Evolutionary conservation across 2,329 filamentous ascomycete genomes (phyloP).

Genomic region (Cytospora mali): DNA sequence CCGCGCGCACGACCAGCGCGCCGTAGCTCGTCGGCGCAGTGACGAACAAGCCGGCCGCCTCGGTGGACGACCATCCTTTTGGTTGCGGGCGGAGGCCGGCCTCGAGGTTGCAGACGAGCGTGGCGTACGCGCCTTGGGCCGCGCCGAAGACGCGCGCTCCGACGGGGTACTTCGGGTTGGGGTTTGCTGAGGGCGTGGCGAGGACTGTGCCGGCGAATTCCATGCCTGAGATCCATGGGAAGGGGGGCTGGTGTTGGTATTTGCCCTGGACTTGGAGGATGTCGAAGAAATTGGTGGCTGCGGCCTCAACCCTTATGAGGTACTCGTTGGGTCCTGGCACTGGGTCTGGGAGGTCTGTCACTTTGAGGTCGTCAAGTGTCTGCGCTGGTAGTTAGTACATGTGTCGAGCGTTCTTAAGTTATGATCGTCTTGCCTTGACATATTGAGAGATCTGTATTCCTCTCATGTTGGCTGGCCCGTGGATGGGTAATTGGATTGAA

Average conservation of each 20-base stretch:
- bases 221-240: slow-evolving; percentile 84
- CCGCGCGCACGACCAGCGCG: slow-evolving; percentile 76
- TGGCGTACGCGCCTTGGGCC: slow-evolving; percentile 83
- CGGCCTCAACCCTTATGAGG: slow-evolving; percentile 81
- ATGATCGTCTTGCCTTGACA: slow-evolving; percentile 37
- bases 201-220: slow-evolving; percentile 85
- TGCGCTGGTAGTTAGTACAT: slow-evolving; percentile 38
- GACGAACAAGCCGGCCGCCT: slow-evolving; percentile 87
- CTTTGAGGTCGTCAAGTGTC: slow-evolving; percentile 78
- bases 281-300: slow-evolving; percentile 96
- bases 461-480: slow-evolving; percentile 34
- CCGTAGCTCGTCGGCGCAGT: slow-evolving; percentile 91
- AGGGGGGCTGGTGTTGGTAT: slow-evolving; percentile 88
- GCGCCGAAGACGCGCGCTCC: slow-evolving; percentile 88
- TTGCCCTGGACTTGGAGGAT: slow-evolving; percentile 93
- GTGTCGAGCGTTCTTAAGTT: neutral
- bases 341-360: slow-evolving; percentile 75
- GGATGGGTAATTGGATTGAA: neutral
- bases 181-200: slow-evolving; percentile 59
- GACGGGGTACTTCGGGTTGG: slow-evolving; percentile 64
- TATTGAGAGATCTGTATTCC: slow-evolving; percentile 41
- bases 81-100: slow-evolving; percentile 72
- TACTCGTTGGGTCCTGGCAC: slow-evolving; percentile 74
- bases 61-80: slow-evolving; percentile 76
- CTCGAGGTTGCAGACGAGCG: slow-evolving; percentile 70